phyloP scores from a whole-genome alignment of 495 filamentous ascomycete species.

The Penicillium argentinense region DNA sequence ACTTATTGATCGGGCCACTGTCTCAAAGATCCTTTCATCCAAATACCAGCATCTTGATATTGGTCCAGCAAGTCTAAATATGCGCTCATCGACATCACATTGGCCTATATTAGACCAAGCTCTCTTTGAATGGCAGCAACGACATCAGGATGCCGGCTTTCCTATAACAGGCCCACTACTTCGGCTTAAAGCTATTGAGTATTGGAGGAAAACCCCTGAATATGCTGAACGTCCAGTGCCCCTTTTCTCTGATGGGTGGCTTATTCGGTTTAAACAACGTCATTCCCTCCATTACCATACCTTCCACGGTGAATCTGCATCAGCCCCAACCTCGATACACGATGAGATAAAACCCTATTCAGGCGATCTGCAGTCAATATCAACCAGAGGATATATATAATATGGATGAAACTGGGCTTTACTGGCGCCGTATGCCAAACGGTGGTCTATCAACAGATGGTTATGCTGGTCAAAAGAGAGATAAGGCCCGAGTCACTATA shows the following conservation, averaged over 20 bases:
- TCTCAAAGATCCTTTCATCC: slow-evolving; percentile 12
- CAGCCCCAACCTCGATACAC: slow-evolving; percentile 7
- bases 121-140: slow-evolving; percentile 5
- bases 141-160: slow-evolving; percentile 2
- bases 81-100: neutral
- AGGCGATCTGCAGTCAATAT: slow-evolving; percentile 7
- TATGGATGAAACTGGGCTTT: slow-evolving; percentile 13
- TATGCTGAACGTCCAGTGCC: slow-evolving; percentile 7
- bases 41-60: slow-evolving; percentile 10
- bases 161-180: slow-evolving; percentile 8
- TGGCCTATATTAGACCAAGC: slow-evolving; percentile 12
- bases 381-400: slow-evolving; percentile 11
- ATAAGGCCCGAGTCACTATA: slow-evolving; percentile 17
- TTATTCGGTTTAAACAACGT: slow-evolving; percentile 11
- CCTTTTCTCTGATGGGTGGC: slow-evolving; percentile 10
- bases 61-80: slow-evolving; percentile 3
- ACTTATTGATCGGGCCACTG: slow-evolving; percentile 1
- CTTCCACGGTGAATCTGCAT: slow-evolving; percentile 13
- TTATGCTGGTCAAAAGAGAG: slow-evolving; percentile 2
- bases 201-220: slow-evolving; percentile 8
- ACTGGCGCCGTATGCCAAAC: slow-evolving; percentile 11
- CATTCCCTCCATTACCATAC: slow-evolving; percentile 6
- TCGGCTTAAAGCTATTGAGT: slow-evolving; percentile 4
- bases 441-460: slow-evolving; percentile 5
- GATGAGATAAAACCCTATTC: slow-evolving; percentile 6